Evolutionary conservation across 768 basidiomycete genomes (phyloP).

Genomic region (Lactarius sp.): DNA sequence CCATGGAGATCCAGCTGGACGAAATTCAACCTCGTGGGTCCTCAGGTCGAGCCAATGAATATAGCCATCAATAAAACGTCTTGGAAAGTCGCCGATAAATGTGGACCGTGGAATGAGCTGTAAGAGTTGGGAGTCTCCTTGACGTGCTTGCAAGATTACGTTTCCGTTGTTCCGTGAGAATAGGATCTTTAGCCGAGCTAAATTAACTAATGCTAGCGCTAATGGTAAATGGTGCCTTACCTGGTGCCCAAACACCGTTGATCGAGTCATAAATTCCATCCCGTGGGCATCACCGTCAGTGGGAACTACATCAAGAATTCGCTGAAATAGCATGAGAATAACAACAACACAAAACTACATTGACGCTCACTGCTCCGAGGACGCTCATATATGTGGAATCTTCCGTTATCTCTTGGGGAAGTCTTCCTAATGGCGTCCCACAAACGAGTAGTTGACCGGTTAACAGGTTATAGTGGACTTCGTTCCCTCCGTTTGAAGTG

Average conservation of each 20-base stretch:
- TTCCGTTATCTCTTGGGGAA: conserved; percentile 25
- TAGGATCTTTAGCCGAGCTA: background rate
- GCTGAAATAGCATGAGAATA: background rate
- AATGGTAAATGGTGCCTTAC: background rate
- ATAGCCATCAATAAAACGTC: too few relatives aligned
- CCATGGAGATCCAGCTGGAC: conserved; percentile 28
- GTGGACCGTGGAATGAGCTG: too few relatives aligned
- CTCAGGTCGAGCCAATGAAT: too few relatives aligned
- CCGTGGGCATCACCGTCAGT: background rate
- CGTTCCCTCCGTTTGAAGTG: too few relatives aligned
- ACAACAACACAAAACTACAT: too few relatives aligned
- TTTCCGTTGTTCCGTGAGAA: background rate
- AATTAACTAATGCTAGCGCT: too few relatives aligned
- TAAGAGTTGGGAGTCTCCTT: background rate
- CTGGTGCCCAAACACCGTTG: conserved; percentile 5
- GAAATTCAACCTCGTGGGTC: too few relatives aligned
- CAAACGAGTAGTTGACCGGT: conserved; percentile 39
- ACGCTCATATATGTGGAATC: conserved; percentile 36
- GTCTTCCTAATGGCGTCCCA: conserved; percentile 34
- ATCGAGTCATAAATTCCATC: background rate
- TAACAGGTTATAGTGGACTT: too few relatives aligned
- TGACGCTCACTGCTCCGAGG: conserved; percentile 32
- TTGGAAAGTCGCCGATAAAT: too few relatives aligned
- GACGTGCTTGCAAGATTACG: background rate
- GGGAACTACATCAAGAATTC: conserved; percentile 8